Evolutionary conservation across 1,284 basidiomycete species (phyloP), one percentile per base, ranked within the genome.

Genomic region (Cutaneotrichosporon dermatis): DNA sequence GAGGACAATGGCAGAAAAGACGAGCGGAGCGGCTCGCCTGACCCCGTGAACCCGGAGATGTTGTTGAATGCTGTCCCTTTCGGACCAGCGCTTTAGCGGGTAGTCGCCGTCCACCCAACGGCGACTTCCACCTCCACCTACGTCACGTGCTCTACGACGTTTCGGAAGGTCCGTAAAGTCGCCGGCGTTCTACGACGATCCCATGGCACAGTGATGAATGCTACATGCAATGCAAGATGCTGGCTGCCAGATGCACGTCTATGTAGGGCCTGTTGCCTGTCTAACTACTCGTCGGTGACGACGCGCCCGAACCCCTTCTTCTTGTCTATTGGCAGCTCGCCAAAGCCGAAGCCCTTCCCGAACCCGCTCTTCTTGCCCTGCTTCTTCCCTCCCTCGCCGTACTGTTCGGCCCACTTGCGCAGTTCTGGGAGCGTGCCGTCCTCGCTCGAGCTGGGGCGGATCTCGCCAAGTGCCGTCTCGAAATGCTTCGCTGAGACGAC

Each of bases 341-440:
- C 73, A 61, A 80, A 80, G 3, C 79, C 79, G 62, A 80, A 80
- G 36, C 74, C 72, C 57, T 72, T 75, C 9, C 79, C 79, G 57
- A 79, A 80, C 6, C 77, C 76, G 50, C 66, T 71, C 67, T 75
- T 76, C 63, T 73, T 74, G 39, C 75, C 76, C 49, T 68, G 64
- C 55, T 68, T 62, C 36, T 63, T 77, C 6, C 75, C 78, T 7
- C 77, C 75, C 56, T 93, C 90, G 36, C 91, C 92, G 74, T 92
- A 94, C 73, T 92, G 88, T 48, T 92, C 88, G 62, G 93, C 92
- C 91, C 91, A 95, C 77, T 74, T 68, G 51, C 90, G 84, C 62
- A 94, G 79, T 64, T 90, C 90, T 2, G 87, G 80, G 44, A 94
- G 82, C 51, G 84, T 88, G 45, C 90, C 90, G 7, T 86, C 82